Base-by-base conservation (phyloP, 805 yeast species). In the Jamesozyma jinghongensis region DNA sequence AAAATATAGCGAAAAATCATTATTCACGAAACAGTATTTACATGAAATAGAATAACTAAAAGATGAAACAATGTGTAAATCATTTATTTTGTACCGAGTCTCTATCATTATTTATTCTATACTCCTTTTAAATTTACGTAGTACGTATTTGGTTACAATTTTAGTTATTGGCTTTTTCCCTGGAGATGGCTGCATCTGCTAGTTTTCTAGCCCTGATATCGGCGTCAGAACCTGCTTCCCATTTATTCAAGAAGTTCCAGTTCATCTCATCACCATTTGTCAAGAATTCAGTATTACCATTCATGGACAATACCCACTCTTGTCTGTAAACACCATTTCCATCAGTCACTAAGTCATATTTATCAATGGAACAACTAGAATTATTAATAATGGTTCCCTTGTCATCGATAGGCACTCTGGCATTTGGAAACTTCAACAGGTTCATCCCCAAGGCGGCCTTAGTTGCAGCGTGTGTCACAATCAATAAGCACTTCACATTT, bases 381-480 rank as follows among this genome's bases (percentile, higher is more conserved):
- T 95, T 82, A 38, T 87, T 70, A 7, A 77, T 69, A 40, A 68
- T 63, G 1, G 64, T 65, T 25, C 70, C 77, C 26, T 65, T 67
- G 16, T 62, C 63, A 45, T 68, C 70, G 32, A 82, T 53, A 19
- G 69, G 62, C 20, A 77, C 85, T 33, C 73, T 69, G n/a, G 76
- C 77, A 36, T 69, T 66, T 0, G 56, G 40, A 42, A 71, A 74
- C 0, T 77, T 78, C 53, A 83, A 56, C 13, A 90, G 65, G 1
- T 85, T 73, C 77, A 85, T 77, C 5, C 96, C 96, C 17, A 92
- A 65, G 0, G 94, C 92, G 48, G 87, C 86, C 58, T 86, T 85
- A 6, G 94, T 74, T 3, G 97, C 97, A 1, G 98, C 98, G 63
- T 90, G 98, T 4, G 95, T 79, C 19, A 85, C 79, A 12, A 90